Evolutionary conservation across 352 stramenopile genomes (phyloP).

Genomic region (Phytophthora gonapodyides): DNA sequence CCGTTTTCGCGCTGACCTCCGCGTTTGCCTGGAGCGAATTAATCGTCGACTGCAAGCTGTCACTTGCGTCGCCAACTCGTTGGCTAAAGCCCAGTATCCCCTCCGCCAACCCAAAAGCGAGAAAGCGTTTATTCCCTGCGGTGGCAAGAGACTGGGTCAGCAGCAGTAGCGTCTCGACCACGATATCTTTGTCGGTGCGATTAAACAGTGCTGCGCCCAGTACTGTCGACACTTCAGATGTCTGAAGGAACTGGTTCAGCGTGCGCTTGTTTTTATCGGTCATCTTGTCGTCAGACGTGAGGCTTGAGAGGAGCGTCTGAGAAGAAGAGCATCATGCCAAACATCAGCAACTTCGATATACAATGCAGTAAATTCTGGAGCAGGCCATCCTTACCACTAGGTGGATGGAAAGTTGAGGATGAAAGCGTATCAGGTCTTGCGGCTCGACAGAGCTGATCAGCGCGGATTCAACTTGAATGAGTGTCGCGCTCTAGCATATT

Average conservation of each 20-base stretch:
- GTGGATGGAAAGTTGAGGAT: conserved; percentile 71
- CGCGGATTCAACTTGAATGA: conserved; percentile 72
- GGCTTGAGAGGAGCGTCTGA: conserved; percentile 65
- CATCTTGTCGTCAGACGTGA: conserved; percentile 55
- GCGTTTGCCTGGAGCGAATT: conserved; percentile 50
- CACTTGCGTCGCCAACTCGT: conserved; percentile 51
- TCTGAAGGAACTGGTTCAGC: conserved; percentile 73
- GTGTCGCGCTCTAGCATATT: conserved; percentile 50
- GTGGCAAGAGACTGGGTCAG: conserved; percentile 53
- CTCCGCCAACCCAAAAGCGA: conserved; percentile 64
- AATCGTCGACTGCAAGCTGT: conserved; percentile 65
- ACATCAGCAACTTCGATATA: neutral
- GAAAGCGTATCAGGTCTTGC: conserved; percentile 55
- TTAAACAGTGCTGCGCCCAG: conserved; percentile 67
- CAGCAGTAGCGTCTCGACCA: conserved; percentile 66
- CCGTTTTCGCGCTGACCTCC: conserved; percentile 46
- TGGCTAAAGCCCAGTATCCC: conserved; percentile 62
- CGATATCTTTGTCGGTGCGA: conserved; percentile 64
- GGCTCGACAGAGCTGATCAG: conserved; percentile 56
- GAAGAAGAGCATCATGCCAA: conserved; percentile 5
- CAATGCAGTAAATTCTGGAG: neutral
- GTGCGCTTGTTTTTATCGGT: conserved; percentile 70
- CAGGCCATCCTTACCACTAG: conserved; percentile 52
- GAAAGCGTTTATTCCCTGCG: conserved; percentile 64
- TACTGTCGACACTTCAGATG: conserved; percentile 66